Evolutionary conservation across 2,329 filamentous ascomycete genomes (phyloP).

Genomic region (Phialophora verrucosa): DNA sequence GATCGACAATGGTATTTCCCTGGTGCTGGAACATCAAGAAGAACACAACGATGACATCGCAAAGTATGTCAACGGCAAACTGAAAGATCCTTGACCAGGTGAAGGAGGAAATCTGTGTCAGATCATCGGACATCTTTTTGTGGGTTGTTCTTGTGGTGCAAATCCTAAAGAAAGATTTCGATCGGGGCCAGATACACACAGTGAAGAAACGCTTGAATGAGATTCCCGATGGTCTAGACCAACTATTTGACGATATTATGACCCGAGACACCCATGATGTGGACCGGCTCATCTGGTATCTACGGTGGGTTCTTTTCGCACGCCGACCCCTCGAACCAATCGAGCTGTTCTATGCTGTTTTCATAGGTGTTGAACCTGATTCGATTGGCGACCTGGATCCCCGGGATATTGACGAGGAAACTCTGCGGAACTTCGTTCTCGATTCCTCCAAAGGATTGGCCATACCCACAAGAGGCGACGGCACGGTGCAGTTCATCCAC

Average conservation of each 20-base stretch:
- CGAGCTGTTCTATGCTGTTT: not conserved
- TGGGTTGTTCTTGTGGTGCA: slow-evolving; percentile 52
- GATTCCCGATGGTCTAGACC: not conserved
- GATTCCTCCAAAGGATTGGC: slow-evolving; percentile 1
- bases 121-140: slow-evolving; percentile 49
- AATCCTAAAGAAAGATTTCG: slow-evolving; percentile 50
- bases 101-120: not conserved
- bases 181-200: slow-evolving; percentile 37
- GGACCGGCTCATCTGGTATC: not conserved
- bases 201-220: not conserved
- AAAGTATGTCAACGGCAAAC: not conserved
- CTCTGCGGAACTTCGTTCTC: not conserved
- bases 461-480: not conserved
- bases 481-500: not conserved
- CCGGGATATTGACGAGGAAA: not conserved
- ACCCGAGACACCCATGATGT: not conserved
- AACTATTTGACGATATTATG: not conserved
- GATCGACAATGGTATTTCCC: not conserved
- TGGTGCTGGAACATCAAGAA: not conserved
- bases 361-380: not conserved
- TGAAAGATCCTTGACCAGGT: not conserved
- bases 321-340: not conserved
- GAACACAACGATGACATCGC: not conserved
- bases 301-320: slow-evolving; percentile 1
- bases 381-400: not conserved